These are phyloP conservation scores for Fragaria nilgerrensis DNA, from an alignment of 306 rosid species.

Conservation along the genomic window DNA sequence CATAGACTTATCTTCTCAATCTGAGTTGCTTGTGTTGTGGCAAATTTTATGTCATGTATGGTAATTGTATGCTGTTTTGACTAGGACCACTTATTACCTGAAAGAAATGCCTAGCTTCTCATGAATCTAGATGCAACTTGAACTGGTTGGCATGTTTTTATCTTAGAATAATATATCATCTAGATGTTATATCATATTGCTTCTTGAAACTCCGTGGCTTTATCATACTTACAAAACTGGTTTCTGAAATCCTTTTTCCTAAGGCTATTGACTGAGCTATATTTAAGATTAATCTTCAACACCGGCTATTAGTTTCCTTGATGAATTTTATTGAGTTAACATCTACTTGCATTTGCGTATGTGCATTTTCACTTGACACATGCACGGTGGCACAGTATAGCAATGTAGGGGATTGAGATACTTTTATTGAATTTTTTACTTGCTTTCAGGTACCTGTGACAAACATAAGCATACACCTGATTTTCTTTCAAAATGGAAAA, in stretches of 20 bases:
- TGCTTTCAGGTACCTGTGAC: conserved; percentile 74
- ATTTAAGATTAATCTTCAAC: neutral
- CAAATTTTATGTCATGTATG: neutral
- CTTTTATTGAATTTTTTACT: neutral
- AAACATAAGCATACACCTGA: conserved; percentile 22
- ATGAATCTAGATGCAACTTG: neutral
- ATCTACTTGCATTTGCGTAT: neutral
- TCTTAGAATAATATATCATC: neutral
- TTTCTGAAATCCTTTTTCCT: neutral
- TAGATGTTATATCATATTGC: neutral
- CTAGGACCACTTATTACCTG: neutral
- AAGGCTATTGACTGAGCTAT: neutral
- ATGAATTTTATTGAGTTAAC: neutral
- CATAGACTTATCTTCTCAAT: conserved; percentile 16
- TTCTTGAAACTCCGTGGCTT: neutral
- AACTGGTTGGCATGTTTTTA: no score
- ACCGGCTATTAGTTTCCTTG: neutral
- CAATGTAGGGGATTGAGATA: neutral
- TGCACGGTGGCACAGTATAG: neutral
- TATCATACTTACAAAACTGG: neutral
- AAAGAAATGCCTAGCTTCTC: neutral
- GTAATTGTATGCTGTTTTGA: neutral
- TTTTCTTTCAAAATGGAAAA: no score
- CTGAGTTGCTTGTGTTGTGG: neutral
- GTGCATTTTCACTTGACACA: conserved; percentile 6